Evolutionary conservation across 352 stramenopile species (phyloP).

Genomic region (Phytophthora crassamura): DNA sequence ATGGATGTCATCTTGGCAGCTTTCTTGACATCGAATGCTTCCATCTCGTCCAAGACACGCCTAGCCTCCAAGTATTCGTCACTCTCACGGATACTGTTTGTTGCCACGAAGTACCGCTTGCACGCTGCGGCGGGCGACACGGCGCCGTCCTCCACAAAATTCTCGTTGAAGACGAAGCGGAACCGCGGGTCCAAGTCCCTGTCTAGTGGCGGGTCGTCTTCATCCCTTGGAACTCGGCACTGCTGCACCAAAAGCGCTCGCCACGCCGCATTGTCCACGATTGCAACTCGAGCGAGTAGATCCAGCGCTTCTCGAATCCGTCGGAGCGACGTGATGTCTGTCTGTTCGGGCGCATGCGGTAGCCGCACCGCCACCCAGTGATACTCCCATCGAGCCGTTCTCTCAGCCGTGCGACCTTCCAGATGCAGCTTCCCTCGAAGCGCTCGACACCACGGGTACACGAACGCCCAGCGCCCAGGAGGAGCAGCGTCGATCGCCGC

Average conservation of each 20-base stretch:
- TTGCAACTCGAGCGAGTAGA: slow-evolving; percentile 38
- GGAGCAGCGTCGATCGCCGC: slow-evolving; percentile 25
- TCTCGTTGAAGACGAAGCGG: slow-evolving; percentile 44
- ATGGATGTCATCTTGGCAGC: not conserved
- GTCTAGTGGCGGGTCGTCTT: slow-evolving; percentile 39
- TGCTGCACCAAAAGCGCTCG: slow-evolving; percentile 43
- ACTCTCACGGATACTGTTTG: slow-evolving; percentile 5
- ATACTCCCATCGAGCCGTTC: slow-evolving; percentile 42
- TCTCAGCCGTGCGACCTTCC: slow-evolving; percentile 35
- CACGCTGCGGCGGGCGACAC: slow-evolving; percentile 34
- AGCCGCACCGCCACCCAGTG: slow-evolving; percentile 38
- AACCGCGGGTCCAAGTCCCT: slow-evolving; percentile 35
- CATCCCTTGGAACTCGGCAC: slow-evolving; percentile 41
- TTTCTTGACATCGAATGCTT: not conserved
- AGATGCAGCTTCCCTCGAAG: slow-evolving; percentile 36
- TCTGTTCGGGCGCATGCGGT: slow-evolving; percentile 23
- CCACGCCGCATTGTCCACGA: slow-evolving; percentile 40
- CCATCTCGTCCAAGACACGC: slow-evolving; percentile 13
- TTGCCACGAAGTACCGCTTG: slow-evolving; percentile 23
- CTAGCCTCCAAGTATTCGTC: slow-evolving; percentile 29
- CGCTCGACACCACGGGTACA: slow-evolving; percentile 33
- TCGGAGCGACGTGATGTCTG: slow-evolving; percentile 1
- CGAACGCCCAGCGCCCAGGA: slow-evolving; percentile 36
- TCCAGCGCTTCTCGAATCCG: slow-evolving; percentile 46
- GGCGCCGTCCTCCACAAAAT: slow-evolving; percentile 29